A percentile compares a stretch with the other conserved stretches of the same genome.
Conservation (phyloP, 306 rosid species). For the Castanopsis chinensis region DNA sequence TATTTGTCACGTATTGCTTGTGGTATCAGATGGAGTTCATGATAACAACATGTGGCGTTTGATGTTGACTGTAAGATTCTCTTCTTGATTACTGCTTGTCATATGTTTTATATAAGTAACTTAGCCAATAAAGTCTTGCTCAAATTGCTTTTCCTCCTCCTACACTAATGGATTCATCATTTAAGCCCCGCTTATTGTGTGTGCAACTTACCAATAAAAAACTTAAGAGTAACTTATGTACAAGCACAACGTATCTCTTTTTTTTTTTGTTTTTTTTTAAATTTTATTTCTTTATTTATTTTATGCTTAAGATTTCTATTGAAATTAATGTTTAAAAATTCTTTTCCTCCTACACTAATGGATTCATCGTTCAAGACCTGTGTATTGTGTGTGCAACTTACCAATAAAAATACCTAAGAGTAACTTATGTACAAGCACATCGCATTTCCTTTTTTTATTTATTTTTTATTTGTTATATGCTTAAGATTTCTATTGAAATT, state of each 20-base stretch:
- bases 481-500: neutral
- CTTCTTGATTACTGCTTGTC: slow-evolving; percentile 7
- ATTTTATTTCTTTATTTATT: neutral
- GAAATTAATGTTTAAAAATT: neutral
- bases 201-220: too few relatives aligned
- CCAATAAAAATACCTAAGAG: too few relatives aligned
- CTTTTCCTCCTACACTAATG: neutral
- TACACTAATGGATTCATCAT: too few relatives aligned
- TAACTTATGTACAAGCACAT: neutral
- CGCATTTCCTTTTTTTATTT: neutral
- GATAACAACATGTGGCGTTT: slow-evolving; percentile 76
- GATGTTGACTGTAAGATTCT: slow-evolving; percentile 62
- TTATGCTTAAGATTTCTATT: neutral
- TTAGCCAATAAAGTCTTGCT: slow-evolving; percentile 5
- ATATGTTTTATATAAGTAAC: neutral
- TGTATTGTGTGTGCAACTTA: too few relatives aligned
- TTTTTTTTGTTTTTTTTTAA: too few relatives aligned
- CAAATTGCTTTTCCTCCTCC: neutral
- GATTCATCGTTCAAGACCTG: too few relatives aligned
- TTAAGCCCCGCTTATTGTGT: too few relatives aligned
- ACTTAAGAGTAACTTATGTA: neutral
- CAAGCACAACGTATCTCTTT: neutral
- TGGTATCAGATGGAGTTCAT: slow-evolving; percentile 82
- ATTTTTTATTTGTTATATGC: neutral
- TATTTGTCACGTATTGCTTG: slow-evolving; percentile 71